A percentile compares a stretch with the other conserved stretches of the same genome.
Conservation (phyloP, 768 basidiomycete species). For the Trametes cinnabarina region DNA sequence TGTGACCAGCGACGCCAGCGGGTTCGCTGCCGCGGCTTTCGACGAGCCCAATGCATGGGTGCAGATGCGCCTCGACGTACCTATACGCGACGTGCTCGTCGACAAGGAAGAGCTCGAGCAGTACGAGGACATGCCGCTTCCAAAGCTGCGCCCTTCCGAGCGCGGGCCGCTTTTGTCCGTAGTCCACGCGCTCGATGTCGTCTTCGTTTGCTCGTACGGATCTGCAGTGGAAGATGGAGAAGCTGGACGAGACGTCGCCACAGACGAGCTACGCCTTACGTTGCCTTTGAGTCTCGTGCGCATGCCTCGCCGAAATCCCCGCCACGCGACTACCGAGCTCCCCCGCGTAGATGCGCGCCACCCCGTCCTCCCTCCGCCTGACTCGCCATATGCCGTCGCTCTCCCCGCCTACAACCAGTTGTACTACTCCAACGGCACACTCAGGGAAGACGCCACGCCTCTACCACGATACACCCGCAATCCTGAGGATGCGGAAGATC, state of each 20-base stretch:
- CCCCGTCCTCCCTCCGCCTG: conserved; percentile 1
- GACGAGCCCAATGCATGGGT: conserved; percentile 46
- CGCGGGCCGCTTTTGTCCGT: conserved; percentile 57
- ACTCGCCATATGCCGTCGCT: conserved; percentile 26
- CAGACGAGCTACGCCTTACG: conserved; percentile 23
- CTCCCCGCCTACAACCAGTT: conserved; percentile 80
- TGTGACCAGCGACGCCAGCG: conserved; percentile 42
- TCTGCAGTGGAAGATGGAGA: conserved; percentile 35
- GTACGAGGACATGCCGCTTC: conserved; percentile 39
- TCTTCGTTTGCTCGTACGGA: conserved; percentile 57
- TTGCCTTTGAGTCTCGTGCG: conserved; percentile 27
- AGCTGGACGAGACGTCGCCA: conserved; percentile 8
- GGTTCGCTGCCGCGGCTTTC: conserved; percentile 33
- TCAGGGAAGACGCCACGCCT: conserved; percentile 68
- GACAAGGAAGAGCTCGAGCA: conserved; percentile 13
- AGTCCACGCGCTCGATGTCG: conserved; percentile 50
- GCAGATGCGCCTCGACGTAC: conserved; percentile 55
- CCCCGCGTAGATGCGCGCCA: conserved; percentile 26
- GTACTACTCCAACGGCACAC: conserved; percentile 71
- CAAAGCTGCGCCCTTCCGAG: conserved; percentile 44
- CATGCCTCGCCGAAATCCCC: not conserved
- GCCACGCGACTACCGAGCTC: conserved; percentile 3
- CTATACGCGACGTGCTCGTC: conserved; percentile 37
- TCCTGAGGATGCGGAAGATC: conserved; percentile 3
- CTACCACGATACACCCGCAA: conserved; percentile 27